phyloP scores from a whole-genome alignment of 306 rosid genomes.

The Trichosanthes cucumerina region DNA sequence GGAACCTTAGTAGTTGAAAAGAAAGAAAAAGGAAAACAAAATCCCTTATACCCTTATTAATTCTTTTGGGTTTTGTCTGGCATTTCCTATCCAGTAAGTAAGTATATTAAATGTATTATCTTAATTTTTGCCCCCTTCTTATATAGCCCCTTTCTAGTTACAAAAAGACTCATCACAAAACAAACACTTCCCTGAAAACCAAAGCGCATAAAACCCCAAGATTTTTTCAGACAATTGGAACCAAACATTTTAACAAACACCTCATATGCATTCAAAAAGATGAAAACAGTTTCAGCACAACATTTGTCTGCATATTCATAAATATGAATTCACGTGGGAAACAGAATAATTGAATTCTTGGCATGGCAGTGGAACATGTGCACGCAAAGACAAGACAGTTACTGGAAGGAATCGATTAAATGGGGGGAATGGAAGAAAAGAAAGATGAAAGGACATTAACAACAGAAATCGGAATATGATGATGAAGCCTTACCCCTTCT shows the following conservation, averaged over 20 bases:
- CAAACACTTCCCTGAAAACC: not conserved
- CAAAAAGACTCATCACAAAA: not conserved
- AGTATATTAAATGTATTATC: slow-evolving; percentile 49
- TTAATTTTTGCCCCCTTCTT: slow-evolving; percentile 6
- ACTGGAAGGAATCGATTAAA: not conserved
- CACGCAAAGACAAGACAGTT: not conserved
- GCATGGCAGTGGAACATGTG: not conserved
- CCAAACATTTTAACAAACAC: not conserved
- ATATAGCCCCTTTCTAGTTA: slow-evolving; percentile 26
- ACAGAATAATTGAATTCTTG: not conserved
- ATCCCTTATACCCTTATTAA: slow-evolving; percentile 28
- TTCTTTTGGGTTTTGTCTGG: slow-evolving; percentile 29
- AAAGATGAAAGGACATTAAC: not conserved
- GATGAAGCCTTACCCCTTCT: not conserved
- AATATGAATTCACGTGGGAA: slow-evolving; percentile 9
- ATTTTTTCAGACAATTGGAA: not conserved
- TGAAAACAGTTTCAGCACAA: not conserved
- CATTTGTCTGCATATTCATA: not conserved
- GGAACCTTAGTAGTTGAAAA: not conserved
- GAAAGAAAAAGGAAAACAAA: slow-evolving; percentile 25
- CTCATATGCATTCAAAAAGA: not conserved
- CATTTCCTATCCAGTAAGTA: slow-evolving; percentile 22
- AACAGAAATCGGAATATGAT: not conserved
- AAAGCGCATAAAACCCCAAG: not conserved
- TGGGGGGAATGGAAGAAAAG: not conserved